phyloP scores from a whole-genome alignment of 768 basidiomycete species.

The Mycena albidolilacea region DNA sequence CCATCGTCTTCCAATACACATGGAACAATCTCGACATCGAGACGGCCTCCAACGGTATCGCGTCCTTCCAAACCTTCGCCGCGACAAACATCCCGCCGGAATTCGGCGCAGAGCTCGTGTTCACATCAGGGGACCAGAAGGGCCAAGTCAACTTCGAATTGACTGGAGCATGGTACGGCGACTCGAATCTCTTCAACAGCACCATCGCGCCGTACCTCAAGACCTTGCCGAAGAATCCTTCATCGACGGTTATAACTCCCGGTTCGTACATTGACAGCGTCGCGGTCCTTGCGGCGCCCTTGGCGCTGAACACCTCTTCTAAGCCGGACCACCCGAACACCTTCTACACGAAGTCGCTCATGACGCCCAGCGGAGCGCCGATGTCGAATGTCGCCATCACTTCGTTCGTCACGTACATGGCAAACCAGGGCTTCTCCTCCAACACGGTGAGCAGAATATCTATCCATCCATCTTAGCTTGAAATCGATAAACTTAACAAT shows the following conservation, averaged over 20 bases:
- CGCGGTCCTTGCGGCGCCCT: conserved; percentile 45
- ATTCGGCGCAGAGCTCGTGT: conserved; percentile 52
- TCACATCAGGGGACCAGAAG: conserved; percentile 45
- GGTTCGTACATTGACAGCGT: conserved; percentile 54
- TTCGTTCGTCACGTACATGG: conserved; percentile 56
- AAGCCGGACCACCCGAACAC: conserved; percentile 53
- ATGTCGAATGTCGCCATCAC: conserved; percentile 49
- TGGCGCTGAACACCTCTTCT: conserved; percentile 47
- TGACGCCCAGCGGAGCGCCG: conserved; percentile 53
- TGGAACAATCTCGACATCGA: conserved; percentile 52
- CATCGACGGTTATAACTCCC: conserved; percentile 37
- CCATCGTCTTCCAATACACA: conserved; percentile 53
- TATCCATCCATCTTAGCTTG: neutral
- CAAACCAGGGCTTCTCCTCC: conserved; percentile 54
- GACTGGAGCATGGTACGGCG: conserved; percentile 57
- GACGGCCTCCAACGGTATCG: conserved; percentile 49
- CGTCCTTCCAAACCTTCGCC: conserved; percentile 53
- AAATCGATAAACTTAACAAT: neutral
- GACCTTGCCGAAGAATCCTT: conserved; percentile 46
- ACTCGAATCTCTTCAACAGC: conserved; percentile 44
- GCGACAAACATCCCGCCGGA: conserved; percentile 51
- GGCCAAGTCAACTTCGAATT: conserved; percentile 52
- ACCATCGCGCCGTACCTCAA: conserved; percentile 53
- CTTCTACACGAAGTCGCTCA: conserved; percentile 60
- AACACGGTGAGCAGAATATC: conserved; percentile 37